phyloP scores from a whole-genome alignment of 495 filamentous ascomycete species.

The Talaromyces proteolyticus region DNA sequence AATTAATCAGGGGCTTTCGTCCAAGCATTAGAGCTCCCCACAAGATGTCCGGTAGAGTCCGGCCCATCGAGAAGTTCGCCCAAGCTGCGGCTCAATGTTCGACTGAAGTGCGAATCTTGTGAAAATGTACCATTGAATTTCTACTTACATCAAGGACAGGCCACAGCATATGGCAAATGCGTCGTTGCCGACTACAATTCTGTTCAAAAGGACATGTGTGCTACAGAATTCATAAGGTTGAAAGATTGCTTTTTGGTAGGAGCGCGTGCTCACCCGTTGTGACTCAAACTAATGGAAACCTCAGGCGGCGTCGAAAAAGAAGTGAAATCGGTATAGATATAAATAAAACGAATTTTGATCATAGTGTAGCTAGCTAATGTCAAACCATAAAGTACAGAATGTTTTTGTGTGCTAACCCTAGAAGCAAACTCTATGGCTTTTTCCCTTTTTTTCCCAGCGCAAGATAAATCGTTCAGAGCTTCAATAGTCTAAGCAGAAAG shows the following conservation, averaged over 20 bases:
- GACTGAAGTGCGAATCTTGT: conserved; percentile 53
- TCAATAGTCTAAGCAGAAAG: conserved; percentile 77
- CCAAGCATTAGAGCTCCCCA: background rate
- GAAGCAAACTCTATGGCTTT: background rate
- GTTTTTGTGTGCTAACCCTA: background rate
- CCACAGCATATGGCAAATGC: conserved; percentile 85
- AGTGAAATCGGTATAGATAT: too few relatives aligned
- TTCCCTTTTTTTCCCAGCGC: background rate
- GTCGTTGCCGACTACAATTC: conserved; percentile 86
- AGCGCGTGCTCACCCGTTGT: background rate
- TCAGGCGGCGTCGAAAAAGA: conserved; percentile 41
- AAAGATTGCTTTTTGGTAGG: conserved; percentile 87
- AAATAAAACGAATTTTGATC: background rate
- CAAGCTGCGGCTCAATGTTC: conserved; percentile 78
- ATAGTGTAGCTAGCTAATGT: conserved; percentile 2
- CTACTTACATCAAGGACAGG: conserved; percentile 37
- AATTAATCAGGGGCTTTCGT: too few relatives aligned
- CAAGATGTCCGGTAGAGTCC: conserved; percentile 29
- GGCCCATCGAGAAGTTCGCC: conserved; percentile 89
- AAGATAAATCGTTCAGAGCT: conserved; percentile 31
- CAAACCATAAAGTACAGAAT: conserved; percentile 1
- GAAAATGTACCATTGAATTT: too few relatives aligned
- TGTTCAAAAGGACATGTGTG: conserved; percentile 87
- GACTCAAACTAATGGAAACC: background rate
- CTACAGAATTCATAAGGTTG: conserved; percentile 74